A percentile compares a stretch with the other conserved stretches of the same genome.
These are phyloP conservation scores for Colletotrichum sp. DNA, from an alignment of 2,329 filamentous ascomycete genomes.

Conservation along the genomic window DNA sequence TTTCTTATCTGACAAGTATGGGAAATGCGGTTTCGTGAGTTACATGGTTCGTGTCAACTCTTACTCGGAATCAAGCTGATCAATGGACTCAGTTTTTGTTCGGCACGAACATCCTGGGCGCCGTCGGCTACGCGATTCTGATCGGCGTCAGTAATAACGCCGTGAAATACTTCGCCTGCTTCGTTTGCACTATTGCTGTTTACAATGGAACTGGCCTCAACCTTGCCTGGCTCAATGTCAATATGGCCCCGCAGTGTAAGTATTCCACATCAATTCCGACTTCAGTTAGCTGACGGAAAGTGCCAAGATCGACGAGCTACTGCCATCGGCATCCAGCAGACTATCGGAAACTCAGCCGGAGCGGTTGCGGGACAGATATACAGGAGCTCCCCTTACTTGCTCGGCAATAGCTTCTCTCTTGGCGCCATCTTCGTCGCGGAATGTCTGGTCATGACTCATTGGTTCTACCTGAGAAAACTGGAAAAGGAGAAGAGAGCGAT, in stretches of 20 bases:
- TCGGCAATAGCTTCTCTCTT: constrained; percentile 24
- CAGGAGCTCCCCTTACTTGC: constrained; percentile 30
- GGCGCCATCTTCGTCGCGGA: background rate
- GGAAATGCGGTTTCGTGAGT: background rate
- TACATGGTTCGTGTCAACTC: background rate
- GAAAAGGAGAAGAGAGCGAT: background rate
- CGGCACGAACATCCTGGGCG: background rate
- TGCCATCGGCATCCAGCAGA: constrained; percentile 26
- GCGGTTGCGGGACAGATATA: constrained; percentile 45
- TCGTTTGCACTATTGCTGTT: constrained; percentile 48
- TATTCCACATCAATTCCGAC: background rate
- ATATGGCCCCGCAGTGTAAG: constrained; percentile 44
- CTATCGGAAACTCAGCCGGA: constrained; percentile 46
- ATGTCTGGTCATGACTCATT: background rate
- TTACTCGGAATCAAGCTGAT: background rate
- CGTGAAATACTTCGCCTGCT: constrained; percentile 48
- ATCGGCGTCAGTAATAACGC: background rate
- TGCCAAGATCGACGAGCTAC: background rate
- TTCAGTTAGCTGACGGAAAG: fast-evolving
- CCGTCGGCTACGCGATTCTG: background rate
- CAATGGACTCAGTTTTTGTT: background rate
- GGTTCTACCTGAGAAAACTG: background rate
- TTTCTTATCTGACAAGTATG: background rate
- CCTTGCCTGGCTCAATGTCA: constrained; percentile 49
- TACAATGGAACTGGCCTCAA: constrained; percentile 54